Evolutionary conservation across 352 stramenopile species (phyloP), one percentile per base, ranked within the genome.

Genomic region (Pythium aquatile): DNA sequence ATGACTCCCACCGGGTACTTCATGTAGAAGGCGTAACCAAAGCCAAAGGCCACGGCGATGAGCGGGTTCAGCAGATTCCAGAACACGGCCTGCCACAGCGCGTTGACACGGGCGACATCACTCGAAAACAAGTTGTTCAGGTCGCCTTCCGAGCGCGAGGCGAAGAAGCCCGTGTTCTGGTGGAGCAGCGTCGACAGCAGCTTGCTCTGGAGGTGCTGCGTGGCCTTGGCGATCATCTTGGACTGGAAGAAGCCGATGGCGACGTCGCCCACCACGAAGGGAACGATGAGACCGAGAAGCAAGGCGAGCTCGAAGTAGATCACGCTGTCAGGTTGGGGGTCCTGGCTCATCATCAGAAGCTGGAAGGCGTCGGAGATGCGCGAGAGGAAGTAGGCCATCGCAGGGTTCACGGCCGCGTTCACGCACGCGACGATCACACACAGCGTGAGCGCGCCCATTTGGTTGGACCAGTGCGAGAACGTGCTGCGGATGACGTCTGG

Each of bases 211-310:
- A 93, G 77, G 44, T 72, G 76, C 55, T 91, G 81, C 1, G 82
- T 91, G 16, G 85, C 85, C 67, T 93, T 93, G 14, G 82, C 87
- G 56, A 93, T 93, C 85, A 93, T 93, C 59, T 93, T 93, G 52
- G 81, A 91, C 69, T 93, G 85, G 72, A 93, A 93, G 59, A 88
- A 93, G 30, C 85, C 85, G 20, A 93, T 83, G 1, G 78, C 72
- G 62, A 90, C 90, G 68, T 93, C 78, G 20, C 82, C 85, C n/a
- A 93, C 64, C 44, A 90, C 82, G 61, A 91, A 93, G 10, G 85
- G 85, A 16, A 93, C 77, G 53, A 79, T 91, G 9, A 93, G 65
- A 1, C 74, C 78, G 32, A 35, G 32, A 5, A 35, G 32, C 32
- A 35, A 9, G 5, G 8, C 32, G 32, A 35, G 32, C 32, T 35